Conservation (phyloP, 2,329 filamentous ascomycete species). For the Aspergillus sergii region DNA sequence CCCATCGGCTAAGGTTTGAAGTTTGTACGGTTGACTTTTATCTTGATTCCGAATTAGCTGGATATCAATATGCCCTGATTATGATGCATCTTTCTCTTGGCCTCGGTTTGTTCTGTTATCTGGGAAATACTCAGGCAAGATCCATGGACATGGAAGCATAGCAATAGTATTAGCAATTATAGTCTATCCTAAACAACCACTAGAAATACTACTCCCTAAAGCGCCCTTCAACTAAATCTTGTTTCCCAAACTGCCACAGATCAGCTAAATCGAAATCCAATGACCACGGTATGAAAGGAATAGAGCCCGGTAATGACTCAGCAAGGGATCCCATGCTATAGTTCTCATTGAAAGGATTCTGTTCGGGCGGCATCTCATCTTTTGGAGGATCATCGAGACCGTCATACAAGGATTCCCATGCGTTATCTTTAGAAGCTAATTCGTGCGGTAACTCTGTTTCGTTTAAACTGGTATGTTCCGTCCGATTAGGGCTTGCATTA, state of each 20-base stretch:
- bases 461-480: not conserved
- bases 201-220: not conserved
- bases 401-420: not conserved
- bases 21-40: not conserved
- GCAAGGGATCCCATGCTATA: not conserved
- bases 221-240: not conserved
- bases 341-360: not conserved
- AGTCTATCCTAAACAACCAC: not conserved
- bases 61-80: not conserved
- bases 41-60: not conserved
- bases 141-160: not conserved
- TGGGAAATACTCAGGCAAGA: not conserved
- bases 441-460: not conserved
- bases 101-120: not conserved
- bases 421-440: not conserved
- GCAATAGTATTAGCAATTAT: not conserved
- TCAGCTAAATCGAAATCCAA: not conserved
- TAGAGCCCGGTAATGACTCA: not conserved
- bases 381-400: not conserved
- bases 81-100: not conserved
- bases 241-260: not conserved
- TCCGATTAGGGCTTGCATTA: not conserved
- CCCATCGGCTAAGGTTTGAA: not conserved
- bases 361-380: not conserved
- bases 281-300: not conserved